Percentiles rank a stretch among this genome's conserved stretches.
Conservation (phyloP, 805 yeast species). For the Cyberlindnera maclurae region DNA sequence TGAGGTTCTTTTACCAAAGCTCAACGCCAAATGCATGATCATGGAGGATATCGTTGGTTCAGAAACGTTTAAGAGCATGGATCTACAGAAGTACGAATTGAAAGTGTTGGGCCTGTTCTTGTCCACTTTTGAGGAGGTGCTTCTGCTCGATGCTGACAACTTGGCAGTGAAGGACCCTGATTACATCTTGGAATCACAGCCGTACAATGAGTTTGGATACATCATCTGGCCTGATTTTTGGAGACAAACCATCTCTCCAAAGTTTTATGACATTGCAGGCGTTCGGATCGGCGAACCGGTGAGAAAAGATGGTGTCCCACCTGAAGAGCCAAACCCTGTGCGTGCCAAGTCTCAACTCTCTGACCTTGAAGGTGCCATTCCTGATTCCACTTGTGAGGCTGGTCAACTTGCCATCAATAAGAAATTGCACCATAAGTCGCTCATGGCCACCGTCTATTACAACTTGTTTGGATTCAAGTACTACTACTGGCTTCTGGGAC, state of each 20-base stretch:
- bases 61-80: conserved; percentile 10
- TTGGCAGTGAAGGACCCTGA: conserved; percentile 40
- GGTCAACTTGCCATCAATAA: conserved; percentile 66
- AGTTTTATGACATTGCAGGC: conserved; percentile 45
- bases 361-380: conserved; percentile 56
- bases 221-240: conserved; percentile 68
- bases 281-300: conserved; percentile 33
- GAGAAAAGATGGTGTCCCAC: conserved; percentile 29
- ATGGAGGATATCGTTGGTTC: conserved; percentile 31
- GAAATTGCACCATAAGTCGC: conserved; percentile 47
- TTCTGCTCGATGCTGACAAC: conserved; percentile 42
- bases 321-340: conserved; percentile 38
- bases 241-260: conserved; percentile 62
- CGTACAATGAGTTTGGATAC: conserved; percentile 37
- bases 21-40: conserved; percentile 36
- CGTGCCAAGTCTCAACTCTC: conserved; percentile 35
- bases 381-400: conserved; percentile 67
- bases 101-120: conserved; percentile 35
- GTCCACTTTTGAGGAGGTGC: conserved; percentile 38
- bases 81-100: conserved; percentile 21
- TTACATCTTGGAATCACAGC: conserved; percentile 37
- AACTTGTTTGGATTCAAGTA: conserved; percentile 60
- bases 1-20: conserved; percentile 30
- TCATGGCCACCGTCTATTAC: conserved; percentile 57
- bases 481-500: conserved; percentile 65